Conservation (phyloP, 1,139 yeast species). For the Yamadazyma oceani region DNA sequence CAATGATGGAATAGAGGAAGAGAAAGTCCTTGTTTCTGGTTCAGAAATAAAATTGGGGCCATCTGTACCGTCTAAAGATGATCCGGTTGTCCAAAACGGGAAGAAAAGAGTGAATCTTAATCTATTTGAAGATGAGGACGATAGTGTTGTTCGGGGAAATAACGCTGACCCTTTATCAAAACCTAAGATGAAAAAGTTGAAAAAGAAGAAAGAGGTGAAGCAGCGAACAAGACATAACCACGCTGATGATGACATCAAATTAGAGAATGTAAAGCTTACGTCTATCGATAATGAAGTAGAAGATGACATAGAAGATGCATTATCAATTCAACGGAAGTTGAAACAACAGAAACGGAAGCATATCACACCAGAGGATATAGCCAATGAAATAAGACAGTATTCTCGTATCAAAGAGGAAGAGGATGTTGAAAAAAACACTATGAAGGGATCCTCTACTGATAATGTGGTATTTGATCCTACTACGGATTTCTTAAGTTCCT, state of each 20-base stretch:
- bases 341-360: conserved; percentile 31
- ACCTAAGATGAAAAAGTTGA: conserved; percentile 48
- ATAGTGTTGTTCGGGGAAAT: conserved; percentile 11
- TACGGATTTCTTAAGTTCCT: conserved; percentile 51
- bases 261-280: conserved; percentile 33
- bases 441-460: conserved; percentile 22
- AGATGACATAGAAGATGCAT: conserved; percentile 45
- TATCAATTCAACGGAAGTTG: conserved; percentile 41
- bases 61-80: not conserved
- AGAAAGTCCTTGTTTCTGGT: conserved; percentile 12
- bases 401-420: conserved; percentile 30
- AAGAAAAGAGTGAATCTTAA: conserved; percentile 12
- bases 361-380: conserved; percentile 48
- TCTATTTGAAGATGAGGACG: conserved; percentile 27
- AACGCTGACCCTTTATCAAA: too few species aligned
- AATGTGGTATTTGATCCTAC: conserved; percentile 52
- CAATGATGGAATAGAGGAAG: conserved; percentile 18
- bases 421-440: conserved; percentile 20
- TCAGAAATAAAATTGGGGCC: conserved; percentile 8
- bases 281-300: conserved; percentile 41
- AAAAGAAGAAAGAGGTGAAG: conserved; percentile 23
- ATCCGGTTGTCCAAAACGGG: conserved; percentile 2
- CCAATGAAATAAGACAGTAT: conserved; percentile 40
- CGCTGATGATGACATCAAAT: conserved; percentile 24
- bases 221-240: conserved; percentile 9